A percentile compares a stretch with the other conserved stretches of the same genome.
These are phyloP conservation scores for Berberis thunbergii DNA, from an alignment of 164 flowering plant genomes.

Conservation along the genomic window DNA sequence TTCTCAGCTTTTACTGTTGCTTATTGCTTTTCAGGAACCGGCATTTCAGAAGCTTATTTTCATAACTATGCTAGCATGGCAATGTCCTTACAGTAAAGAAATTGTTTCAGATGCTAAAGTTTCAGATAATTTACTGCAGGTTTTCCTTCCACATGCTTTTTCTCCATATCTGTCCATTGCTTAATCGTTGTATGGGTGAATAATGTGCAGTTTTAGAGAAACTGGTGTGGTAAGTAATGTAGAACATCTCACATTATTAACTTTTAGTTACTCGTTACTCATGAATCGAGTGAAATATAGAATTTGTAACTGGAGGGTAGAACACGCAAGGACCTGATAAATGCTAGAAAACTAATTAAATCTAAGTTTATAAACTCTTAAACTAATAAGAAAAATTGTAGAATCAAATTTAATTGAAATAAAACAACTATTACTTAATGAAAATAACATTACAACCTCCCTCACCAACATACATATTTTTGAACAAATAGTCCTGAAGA, in stretches of 20 bases:
- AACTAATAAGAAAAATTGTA: too few species aligned
- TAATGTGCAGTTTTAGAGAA: too few species aligned
- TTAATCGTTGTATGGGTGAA: background rate
- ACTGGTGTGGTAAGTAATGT: background rate
- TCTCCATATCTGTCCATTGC: background rate
- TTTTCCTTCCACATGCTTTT: conserved; percentile 12
- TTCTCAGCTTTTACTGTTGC: background rate
- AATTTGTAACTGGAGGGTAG: too few species aligned
- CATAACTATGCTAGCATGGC: conserved; percentile 97
- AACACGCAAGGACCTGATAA: too few species aligned
- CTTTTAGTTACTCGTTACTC: background rate
- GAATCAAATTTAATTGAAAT: too few species aligned
- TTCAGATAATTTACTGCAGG: conserved; percentile 47
- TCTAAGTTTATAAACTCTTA: too few species aligned
- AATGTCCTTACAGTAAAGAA: conserved; percentile 49
- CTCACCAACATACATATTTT: too few species aligned
- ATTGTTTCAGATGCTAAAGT: conserved; percentile 13
- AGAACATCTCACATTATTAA: background rate
- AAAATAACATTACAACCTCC: too few species aligned
- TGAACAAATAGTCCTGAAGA: too few species aligned
- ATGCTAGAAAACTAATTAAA: too few species aligned
- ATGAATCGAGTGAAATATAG: too few species aligned
- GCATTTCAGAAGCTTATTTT: conserved; percentile 84
- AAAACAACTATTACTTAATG: too few species aligned
- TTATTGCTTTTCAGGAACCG: conserved; percentile 49